A percentile compares a stretch with the other conserved stretches of the same genome.
These are phyloP conservation scores for Ciborinia camelliae DNA, from an alignment of 2,329 filamentous ascomycete species.

Conservation along the genomic window DNA sequence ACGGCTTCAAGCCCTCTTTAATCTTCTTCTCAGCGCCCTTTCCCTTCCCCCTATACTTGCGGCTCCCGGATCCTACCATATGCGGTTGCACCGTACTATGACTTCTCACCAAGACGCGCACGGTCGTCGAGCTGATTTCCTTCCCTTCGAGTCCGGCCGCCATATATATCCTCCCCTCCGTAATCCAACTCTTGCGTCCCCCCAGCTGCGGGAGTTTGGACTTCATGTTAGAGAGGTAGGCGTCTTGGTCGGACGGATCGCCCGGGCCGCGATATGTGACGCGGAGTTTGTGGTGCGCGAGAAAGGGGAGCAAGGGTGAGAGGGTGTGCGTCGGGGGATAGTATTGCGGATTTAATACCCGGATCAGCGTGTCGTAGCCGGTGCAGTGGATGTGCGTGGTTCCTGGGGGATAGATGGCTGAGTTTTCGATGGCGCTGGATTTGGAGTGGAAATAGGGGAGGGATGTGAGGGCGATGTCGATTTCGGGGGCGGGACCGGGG, in stretches of 20 bases:
- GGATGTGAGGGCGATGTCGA: slow-evolving; percentile 68
- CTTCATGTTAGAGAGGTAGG: neutral
- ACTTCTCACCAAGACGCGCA: neutral
- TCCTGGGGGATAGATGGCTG: slow-evolving; percentile 40
- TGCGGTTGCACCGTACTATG: slow-evolving; percentile 38
- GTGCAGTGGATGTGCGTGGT: slow-evolving; percentile 63
- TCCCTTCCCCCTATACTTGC: slow-evolving; percentile 50
- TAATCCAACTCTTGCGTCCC: neutral
- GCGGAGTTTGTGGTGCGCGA: slow-evolving; percentile 57
- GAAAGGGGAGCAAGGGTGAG: slow-evolving; percentile 58
- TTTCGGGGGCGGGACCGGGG: slow-evolving; percentile 12
- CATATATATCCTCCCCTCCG: neutral
- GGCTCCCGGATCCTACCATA: slow-evolving; percentile 53
- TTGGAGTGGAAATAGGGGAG: slow-evolving; percentile 74
- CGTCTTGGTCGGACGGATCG: neutral
- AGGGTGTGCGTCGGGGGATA: slow-evolving; percentile 53
- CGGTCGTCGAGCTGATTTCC: neutral
- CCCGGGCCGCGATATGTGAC: slow-evolving; percentile 63
- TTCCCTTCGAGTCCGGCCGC: neutral
- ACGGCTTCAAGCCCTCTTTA: slow-evolving; percentile 4
- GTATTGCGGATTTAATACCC: slow-evolving; percentile 71
- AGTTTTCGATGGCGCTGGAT: slow-evolving; percentile 52
- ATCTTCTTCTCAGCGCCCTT: slow-evolving; percentile 52
- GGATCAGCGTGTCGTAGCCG: slow-evolving; percentile 73
- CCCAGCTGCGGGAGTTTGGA: neutral